Evolutionary conservation across 345 rosid species (phyloP), one percentile per base, ranked within the genome.

Genomic region (Salix udensis): DNA sequence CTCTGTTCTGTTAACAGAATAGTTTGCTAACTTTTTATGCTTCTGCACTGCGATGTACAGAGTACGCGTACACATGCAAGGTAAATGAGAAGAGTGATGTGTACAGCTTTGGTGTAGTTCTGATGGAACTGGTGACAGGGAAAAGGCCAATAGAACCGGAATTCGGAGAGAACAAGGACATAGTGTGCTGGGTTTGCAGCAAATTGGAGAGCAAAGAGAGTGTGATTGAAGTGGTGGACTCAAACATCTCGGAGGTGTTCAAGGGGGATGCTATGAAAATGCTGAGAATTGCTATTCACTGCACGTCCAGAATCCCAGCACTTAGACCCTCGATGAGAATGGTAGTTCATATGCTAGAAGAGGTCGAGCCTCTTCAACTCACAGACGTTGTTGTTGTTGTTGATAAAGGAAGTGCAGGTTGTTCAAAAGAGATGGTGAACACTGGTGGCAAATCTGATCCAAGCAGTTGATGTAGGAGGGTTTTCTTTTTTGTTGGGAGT

Each of bases 61-160:
- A 94, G 74, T 88, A 87, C 64, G 96, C 92, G 44, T 94, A 87
- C 86, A 83, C 90, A 3, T 73, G 67, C 61, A 86, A 85, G 69
- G 73, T 91, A 71, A 88, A 75, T 6, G 91, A 88, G 88, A 92
- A 92, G 88, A 91, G 93, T 3, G 98, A 94, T 5, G 96, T 94
- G 60, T 94, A 92, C 79, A 92, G 98, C 74, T 94, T 92, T 0
- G 98, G 98, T 1, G 93, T 94, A 12, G 98, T 94, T 26, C 84
- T 94, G 39, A 75, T 91, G 94, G 98, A 94, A 67, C 70, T 94
- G 85, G 92, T 88, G 34, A 91, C 96, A 0, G 96, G 98, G 61
- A 92, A 82, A 81, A 89, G 84, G 82, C 94, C 98, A 0, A 76
- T 80, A 21, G 98, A 89, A 72, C 76, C 79, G 7, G 96, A 86